A percentile compares a stretch with the other conserved stretches of the same genome.
Conservation (phyloP, 441 rosid species). For the Pelargonium fulgidum region DNA sequence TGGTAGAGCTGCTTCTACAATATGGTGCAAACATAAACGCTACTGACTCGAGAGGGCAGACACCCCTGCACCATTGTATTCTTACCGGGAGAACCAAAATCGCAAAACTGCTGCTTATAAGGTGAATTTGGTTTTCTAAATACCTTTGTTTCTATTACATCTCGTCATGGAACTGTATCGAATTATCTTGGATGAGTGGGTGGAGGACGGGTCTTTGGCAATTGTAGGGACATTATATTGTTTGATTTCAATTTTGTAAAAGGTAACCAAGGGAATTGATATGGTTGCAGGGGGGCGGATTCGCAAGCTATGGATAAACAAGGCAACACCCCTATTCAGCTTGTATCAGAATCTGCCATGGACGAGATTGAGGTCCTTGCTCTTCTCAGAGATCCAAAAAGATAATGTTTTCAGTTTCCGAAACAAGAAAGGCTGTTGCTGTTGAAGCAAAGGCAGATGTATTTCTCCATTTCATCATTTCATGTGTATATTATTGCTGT, state of each 20-base stretch:
- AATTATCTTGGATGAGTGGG: no score
- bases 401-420: slow-evolving; percentile 25
- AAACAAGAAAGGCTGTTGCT: no score
- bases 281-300: slow-evolving; percentile 80
- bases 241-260: no score
- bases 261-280: no score
- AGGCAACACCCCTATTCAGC: slow-evolving; percentile 56
- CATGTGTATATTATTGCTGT: no score
- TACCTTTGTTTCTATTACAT: neutral
- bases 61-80: slow-evolving; percentile 72
- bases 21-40: slow-evolving; percentile 87
- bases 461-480: no score
- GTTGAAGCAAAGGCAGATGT: no score
- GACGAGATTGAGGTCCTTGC: slow-evolving; percentile 56
- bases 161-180: no score
- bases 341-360: slow-evolving; percentile 54
- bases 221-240: no score
- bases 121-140: slow-evolving; percentile 38
- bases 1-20: slow-evolving; percentile 93
- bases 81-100: slow-evolving; percentile 48
- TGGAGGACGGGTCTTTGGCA: no score
- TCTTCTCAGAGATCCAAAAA: slow-evolving; percentile 53
- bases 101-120: slow-evolving; percentile 76
- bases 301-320: slow-evolving; percentile 50
- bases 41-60: slow-evolving; percentile 65